These are phyloP conservation scores for Fusarium xylarioides DNA, from an alignment of 2,329 filamentous ascomycete species.

Conservation along the genomic window DNA sequence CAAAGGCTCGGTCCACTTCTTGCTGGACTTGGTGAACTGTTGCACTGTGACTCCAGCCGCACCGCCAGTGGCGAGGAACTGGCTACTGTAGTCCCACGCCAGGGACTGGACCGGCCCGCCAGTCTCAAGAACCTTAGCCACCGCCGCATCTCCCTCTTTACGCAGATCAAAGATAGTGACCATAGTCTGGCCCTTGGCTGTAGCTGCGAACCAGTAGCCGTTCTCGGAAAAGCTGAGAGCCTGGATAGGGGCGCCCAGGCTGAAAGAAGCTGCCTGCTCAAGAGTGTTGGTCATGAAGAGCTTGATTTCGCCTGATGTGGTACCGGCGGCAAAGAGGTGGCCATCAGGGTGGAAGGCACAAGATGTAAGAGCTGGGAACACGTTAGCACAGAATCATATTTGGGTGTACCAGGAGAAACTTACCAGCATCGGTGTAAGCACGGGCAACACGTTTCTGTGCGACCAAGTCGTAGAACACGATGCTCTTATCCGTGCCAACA, in stretches of 20 bases:
- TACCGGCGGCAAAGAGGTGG: conserved; percentile 89
- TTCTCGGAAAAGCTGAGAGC: conserved; percentile 92
- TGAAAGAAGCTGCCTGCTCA: conserved; percentile 78
- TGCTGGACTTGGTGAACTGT: conserved; percentile 86
- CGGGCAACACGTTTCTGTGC: conserved; percentile 76
- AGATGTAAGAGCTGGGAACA: conserved; percentile 70
- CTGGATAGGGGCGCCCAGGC: conserved; percentile 73
- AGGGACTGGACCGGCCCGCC: conserved; percentile 80
- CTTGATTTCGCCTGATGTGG: conserved; percentile 81
- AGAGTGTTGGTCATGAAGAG: conserved; percentile 88
- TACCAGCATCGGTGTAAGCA: conserved; percentile 82
- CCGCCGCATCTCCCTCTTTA: conserved; percentile 84
- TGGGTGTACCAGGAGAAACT: conserved; percentile 48
- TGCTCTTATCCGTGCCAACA: conserved; percentile 90
- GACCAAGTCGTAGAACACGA: conserved; percentile 85
- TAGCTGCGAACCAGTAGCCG: conserved; percentile 92
- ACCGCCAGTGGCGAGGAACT: conserved; percentile 87
- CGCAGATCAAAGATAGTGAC: conserved; percentile 92
- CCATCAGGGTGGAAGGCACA: conserved; percentile 95
- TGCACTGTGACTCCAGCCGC: conserved; percentile 84
- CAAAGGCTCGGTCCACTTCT: conserved; percentile 89
- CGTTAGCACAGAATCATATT: conserved; percentile 1
- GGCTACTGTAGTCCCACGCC: conserved; percentile 93
- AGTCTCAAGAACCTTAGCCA: conserved; percentile 85
- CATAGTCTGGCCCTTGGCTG: conserved; percentile 77